Base-by-base conservation (phyloP, 495 filamentous ascomycete species). In the Physcia stellaris region DNA sequence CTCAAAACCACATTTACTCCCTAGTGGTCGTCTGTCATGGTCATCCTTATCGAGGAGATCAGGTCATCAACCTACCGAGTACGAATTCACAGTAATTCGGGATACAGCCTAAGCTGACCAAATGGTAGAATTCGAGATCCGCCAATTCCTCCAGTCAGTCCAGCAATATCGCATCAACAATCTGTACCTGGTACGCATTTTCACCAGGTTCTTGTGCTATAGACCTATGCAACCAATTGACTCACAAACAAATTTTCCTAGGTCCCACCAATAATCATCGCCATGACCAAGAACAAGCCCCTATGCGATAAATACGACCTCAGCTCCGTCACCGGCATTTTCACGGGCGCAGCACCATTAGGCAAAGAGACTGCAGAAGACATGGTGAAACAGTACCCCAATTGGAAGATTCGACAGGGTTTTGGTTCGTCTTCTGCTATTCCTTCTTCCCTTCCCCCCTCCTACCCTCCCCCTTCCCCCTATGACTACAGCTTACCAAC, bases 231-330 rank as follows among this genome's bases (percentile, higher is more conserved):
- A 17, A 15, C 21, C 36, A 17, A 10, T 37, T 28, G 13, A 28
- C 7, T 28, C 26, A 7, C 26, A 48, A 35, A 21, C 13, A 35
- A 17, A 20, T 22, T 16, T 11, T 40, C 22, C 21, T 11, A 81
- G 76, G 79, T 94, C 1, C 86, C 86, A 33, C 86, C 86, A 1
- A 90, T 94, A 43, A 77, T 93, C 36, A 81, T 93, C 47, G 69
- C 73, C 30, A 75, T 94, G 73, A 57, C 77, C 32, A 81, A 85
- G 38, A 79, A 73, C 53, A 63, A 64, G 20, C 58, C 73, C 0
- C 45, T 67, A 1, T 71, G 78, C 46, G 62, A 71, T 19, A 75
- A 83, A 42, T 87, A 80, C 50, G 78, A 94, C 50, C 58, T 93
- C 15, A 81, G 70, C 50, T 80, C 75, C 36, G 74, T 87, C 11